These are phyloP conservation scores for Lachnellula arida DNA, from an alignment of 2,329 filamentous ascomycete genomes.

Conservation along the genomic window DNA sequence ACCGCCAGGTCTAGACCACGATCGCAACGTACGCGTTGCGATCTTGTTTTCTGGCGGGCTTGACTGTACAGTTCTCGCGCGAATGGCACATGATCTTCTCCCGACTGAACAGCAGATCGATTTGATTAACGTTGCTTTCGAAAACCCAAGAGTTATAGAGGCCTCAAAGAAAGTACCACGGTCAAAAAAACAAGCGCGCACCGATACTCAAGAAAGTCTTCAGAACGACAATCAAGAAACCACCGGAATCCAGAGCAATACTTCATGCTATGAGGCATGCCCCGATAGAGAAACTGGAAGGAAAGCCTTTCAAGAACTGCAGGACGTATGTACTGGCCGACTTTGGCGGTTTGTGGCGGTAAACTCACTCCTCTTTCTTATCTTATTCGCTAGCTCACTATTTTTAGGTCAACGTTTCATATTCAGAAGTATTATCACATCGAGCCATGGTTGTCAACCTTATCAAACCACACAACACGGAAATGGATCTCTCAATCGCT, in stretches of 20 bases:
- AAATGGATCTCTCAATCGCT: slow-evolving; percentile 97
- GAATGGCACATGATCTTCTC: slow-evolving; percentile 72
- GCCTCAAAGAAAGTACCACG: slow-evolving; percentile 41
- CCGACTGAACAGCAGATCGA: slow-evolving; percentile 68
- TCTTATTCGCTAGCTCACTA: slow-evolving; percentile 13
- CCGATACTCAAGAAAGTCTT: not conserved
- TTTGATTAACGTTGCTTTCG: slow-evolving; percentile 92
- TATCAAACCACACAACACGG: slow-evolving; percentile 91
- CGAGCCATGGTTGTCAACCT: slow-evolving; percentile 66
- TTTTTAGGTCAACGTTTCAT: slow-evolving; percentile 71
- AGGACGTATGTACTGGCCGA: slow-evolving; percentile 61
- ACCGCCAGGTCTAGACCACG: slow-evolving; percentile 38
- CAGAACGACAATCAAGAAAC: not conserved
- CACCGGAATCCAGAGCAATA: not conserved
- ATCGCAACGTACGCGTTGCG: slow-evolving; percentile 54
- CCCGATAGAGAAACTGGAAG: slow-evolving; percentile 87
- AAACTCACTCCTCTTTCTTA: slow-evolving; percentile 26
- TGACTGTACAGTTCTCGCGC: slow-evolving; percentile 84
- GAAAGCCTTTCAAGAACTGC: slow-evolving; percentile 72
- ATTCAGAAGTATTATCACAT: slow-evolving; percentile 65
- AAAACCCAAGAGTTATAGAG: slow-evolving; percentile 75
- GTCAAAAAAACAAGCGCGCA: slow-evolving; percentile 20
- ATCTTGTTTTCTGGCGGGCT: slow-evolving; percentile 91
- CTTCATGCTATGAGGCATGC: slow-evolving; percentile 67
- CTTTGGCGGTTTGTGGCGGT: slow-evolving; percentile 78